phyloP scores from a whole-genome alignment of 1,284 basidiomycete species.

The Ceratobasidium papillatum region DNA sequence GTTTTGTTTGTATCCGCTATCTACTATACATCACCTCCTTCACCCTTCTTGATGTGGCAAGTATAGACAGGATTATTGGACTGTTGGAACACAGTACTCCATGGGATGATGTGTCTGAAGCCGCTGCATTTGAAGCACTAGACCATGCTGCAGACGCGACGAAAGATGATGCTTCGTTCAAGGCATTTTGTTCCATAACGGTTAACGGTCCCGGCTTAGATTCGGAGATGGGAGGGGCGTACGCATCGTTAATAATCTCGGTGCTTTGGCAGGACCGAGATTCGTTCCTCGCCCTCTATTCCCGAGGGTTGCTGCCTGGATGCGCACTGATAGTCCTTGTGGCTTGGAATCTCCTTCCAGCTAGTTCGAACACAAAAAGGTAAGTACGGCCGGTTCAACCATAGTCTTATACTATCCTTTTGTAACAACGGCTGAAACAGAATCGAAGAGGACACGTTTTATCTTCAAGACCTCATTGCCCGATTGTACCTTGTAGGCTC shows the following conservation, averaged over 20 bases:
- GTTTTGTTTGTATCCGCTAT: neutral
- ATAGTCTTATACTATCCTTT: neutral
- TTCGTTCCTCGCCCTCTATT: neutral
- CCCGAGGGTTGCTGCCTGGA: neutral
- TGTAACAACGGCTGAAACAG: neutral
- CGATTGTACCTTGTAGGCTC: slow-evolving; percentile 1
- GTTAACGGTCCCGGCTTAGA: neutral
- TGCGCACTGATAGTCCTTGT: neutral
- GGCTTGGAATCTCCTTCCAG: neutral
- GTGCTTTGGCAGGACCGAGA: neutral
- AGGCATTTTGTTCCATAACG: neutral
- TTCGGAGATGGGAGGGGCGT: neutral
- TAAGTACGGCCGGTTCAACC: neutral
- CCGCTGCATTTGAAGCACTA: neutral
- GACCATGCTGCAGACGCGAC: neutral
- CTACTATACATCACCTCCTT: neutral
- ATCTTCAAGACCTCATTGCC: neutral
- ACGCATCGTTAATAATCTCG: neutral
- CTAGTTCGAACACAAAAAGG: neutral
- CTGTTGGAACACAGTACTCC: neutral
- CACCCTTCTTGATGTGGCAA: neutral
- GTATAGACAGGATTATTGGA: neutral
- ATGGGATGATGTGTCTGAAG: neutral
- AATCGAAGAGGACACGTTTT: neutral
- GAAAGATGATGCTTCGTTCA: neutral